Base-by-base conservation (phyloP, 345 rosid species). In the Hibiscus syriacus region DNA sequence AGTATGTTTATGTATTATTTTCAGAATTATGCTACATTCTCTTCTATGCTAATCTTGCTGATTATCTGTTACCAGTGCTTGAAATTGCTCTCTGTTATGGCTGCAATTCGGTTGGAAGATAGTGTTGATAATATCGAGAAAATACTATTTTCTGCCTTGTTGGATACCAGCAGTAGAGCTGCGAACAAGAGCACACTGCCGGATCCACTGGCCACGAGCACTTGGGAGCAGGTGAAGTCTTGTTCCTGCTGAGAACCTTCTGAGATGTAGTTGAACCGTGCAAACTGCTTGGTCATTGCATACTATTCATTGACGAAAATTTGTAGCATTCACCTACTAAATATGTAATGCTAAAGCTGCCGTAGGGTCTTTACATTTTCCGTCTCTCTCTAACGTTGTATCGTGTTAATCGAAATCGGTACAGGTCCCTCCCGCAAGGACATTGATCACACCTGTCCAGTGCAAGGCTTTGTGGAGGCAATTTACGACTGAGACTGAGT, bases 401-500 rank as follows among this genome's bases (percentile, higher is more conserved):
- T n/a, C n/a, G 19, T 45, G 50, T 45, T 45, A 14, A 45, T 45
- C 19, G 19, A 14, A n/a, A 45, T 16, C 19, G 55, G 23, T 67
- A 34, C 82, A 95, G 99, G 84, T 95, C 79, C 83, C 90, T 43
- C 49, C 86, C 0, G 75, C 90, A 22, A 88, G 82, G 83, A 90
- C 97, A n/a, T 74, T 95, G 84, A 90, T 95, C 76, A 87, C 96
- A 25, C 99, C 98, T 48, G 94, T 95, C 56, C 96, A 90, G 78
- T 95, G 99, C 85, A 95, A 92, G 79, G 74, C 89, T 30, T 77
- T 95, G 84, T 95, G 99, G 99, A 87, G 98, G 80, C 99, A 95
- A 70, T 95, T 95, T 82, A 88, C 86, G 84, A 62, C 86, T 11
- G 98, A 95, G 81, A 95, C 99, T 38, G 97, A 92, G 80, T 90